Conservation (phyloP, 2,329 filamentous ascomycete genomes). For the Aspergillus clavatus region DNA sequence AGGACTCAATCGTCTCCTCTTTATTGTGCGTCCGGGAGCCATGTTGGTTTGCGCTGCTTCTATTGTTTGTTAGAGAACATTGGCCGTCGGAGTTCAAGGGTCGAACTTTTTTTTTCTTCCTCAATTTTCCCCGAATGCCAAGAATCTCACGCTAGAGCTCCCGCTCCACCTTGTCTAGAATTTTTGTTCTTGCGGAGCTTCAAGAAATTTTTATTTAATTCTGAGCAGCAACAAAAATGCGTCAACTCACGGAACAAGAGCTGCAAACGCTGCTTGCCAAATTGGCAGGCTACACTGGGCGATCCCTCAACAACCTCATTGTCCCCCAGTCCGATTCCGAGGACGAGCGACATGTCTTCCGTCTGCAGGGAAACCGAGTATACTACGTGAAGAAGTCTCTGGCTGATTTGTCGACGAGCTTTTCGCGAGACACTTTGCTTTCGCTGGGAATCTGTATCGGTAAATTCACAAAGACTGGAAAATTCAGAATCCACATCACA, state of each 20-base stretch:
- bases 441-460: slow-evolving; percentile 87
- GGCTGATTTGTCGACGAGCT: slow-evolving; percentile 83
- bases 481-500: slow-evolving; percentile 92
- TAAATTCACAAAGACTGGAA: slow-evolving; percentile 90
- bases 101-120: slow-evolving; percentile 24
- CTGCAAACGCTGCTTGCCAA: slow-evolving; percentile 77
- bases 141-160: slow-evolving; percentile 21
- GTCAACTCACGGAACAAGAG: slow-evolving; percentile 66
- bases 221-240: slow-evolving; percentile 50
- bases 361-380: slow-evolving; percentile 73
- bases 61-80: background rate
- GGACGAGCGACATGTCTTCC: slow-evolving; percentile 78
- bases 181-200: slow-evolving; percentile 22
- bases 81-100: background rate
- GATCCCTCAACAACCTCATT: slow-evolving; percentile 79
- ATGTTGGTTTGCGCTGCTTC: slow-evolving; percentile 29
- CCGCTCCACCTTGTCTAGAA: slow-evolving; percentile 19
- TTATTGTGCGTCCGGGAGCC: slow-evolving; percentile 45
- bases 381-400: slow-evolving; percentile 90
- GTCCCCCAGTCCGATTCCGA: slow-evolving; percentile 65
- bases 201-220: slow-evolving; percentile 2
- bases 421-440: slow-evolving; percentile 75
- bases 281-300: slow-evolving; percentile 88
- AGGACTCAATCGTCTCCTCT: slow-evolving; percentile 49
- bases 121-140: slow-evolving; percentile 18